These are phyloP conservation scores for Ampelomyces quisqualis DNA, from an alignment of 2,329 filamentous ascomycete genomes.

Conservation along the genomic window DNA sequence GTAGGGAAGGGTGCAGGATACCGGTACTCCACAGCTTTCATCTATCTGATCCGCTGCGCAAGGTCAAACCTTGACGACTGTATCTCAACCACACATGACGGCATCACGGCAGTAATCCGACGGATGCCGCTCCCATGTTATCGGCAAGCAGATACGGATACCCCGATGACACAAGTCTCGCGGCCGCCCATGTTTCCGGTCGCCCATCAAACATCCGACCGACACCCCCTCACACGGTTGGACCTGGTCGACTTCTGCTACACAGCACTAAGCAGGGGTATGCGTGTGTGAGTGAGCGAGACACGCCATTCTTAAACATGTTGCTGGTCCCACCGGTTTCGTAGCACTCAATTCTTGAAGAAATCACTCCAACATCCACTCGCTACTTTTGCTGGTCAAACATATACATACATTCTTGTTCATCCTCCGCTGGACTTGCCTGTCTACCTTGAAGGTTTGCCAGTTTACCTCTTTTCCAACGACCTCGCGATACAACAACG, in stretches of 20 bases:
- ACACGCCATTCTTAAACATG: conserved; percentile 21
- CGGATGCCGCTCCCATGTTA: no score
- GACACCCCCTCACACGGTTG: neutral
- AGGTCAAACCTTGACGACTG: no score
- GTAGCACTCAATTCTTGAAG: no score
- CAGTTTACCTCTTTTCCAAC: neutral
- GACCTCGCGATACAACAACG: neutral
- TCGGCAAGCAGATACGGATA: no score
- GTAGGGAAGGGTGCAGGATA: no score
- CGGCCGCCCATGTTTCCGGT: neutral
- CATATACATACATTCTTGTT: neutral
- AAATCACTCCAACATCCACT: no score
- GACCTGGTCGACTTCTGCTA: neutral
- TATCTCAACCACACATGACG: no score
- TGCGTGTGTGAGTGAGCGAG: neutral
- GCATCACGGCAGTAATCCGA: no score
- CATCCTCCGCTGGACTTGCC: neutral
- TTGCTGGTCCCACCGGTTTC: neutral
- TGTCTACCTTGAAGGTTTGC: neutral
- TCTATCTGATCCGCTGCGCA: no score
- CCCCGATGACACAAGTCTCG: no score
- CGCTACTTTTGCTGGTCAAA: neutral
- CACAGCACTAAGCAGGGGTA: neutral
- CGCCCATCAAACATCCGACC: neutral
- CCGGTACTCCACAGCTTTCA: no score